Base-by-base conservation (phyloP, 73 alveolate species). In the Urostyla sp. region DNA sequence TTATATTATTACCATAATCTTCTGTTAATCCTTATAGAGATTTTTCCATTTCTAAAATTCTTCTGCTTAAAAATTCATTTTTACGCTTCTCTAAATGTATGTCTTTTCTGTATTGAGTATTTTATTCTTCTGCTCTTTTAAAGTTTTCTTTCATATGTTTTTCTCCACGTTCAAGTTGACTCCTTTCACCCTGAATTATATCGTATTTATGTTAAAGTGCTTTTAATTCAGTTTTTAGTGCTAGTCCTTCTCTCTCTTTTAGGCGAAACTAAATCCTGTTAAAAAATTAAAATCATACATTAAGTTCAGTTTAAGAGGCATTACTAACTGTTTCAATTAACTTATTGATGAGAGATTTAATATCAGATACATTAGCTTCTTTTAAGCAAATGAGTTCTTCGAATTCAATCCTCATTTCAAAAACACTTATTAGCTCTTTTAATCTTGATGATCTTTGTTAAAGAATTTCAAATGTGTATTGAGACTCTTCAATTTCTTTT, bases 401-500 rank as follows among this genome's bases (percentile, higher is more conserved):
- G 21, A 63, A 63, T 40, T 63, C 79, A 3, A 63, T 63, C 6
- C 79, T 34, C 21, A 63, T 36, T 23, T 63, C 79, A 40, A 18
- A 63, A 1, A 63, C 26, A 37, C 44, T 38, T 13, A 63, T 30
- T 20, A 63, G 37, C 24, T 63, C 79, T 8, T 23, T 63, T 46
- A 63, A 21, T 23, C 79, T 36, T 28, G 7, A 26, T 20, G 44
- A 8, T 20, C 79, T 36, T 37, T 60, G 11, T 20, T 7, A 4
- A 2, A 63, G 45, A 6, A 63, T 23, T 21, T 63, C 79, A 63
- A 43, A 43, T 38, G 44, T 44, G 26, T 63, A 63, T 38, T 40
- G 27, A 5, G 79, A 63, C 28, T 63, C 79, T 24, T 63, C 79
- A 18, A 63, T 63, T 63, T 63, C 79, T 24, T 63, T 63, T 60